phyloP scores from a whole-genome alignment of 1,284 basidiomycete species.

The Volvariella surrecta region DNA sequence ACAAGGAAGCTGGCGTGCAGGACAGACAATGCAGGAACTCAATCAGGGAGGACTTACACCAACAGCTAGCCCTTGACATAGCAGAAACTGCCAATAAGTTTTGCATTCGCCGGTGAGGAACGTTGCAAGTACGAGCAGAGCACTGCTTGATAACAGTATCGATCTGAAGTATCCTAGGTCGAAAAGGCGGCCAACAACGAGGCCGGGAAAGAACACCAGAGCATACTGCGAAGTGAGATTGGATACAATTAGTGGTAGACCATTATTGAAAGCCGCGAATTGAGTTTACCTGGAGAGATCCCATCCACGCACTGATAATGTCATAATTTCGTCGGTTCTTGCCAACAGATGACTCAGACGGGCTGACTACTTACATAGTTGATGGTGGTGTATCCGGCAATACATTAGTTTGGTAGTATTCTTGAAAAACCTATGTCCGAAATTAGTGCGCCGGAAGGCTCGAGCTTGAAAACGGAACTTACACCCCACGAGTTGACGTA shows the following conservation, averaged over 20 bases:
- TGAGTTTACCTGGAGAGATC: slow-evolving; percentile 49
- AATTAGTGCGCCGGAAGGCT: too few relatives aligned
- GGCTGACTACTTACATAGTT: slow-evolving; percentile 40
- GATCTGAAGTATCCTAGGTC: slow-evolving; percentile 48
- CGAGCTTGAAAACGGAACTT: slow-evolving; percentile 15
- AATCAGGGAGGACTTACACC: slow-evolving; percentile 27
- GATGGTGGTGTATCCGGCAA: slow-evolving; percentile 35
- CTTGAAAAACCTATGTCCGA: slow-evolving; percentile 53
- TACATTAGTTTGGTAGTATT: slow-evolving; percentile 37
- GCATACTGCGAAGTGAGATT: slow-evolving; percentile 17
- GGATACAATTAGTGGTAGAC: not conserved
- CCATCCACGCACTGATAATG: slow-evolving; percentile 77
- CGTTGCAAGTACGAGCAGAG: slow-evolving; percentile 37
- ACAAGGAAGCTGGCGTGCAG: too few relatives aligned
- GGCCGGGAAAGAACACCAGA: slow-evolving; percentile 34
- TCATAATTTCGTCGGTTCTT: too few relatives aligned
- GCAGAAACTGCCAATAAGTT: slow-evolving; percentile 50
- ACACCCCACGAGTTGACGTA: slow-evolving; percentile 41
- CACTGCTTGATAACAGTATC: slow-evolving; percentile 34
- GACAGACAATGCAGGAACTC: slow-evolving; percentile 1
- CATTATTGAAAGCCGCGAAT: not conserved
- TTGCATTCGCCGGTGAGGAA: slow-evolving; percentile 49
- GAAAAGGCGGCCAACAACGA: slow-evolving; percentile 45
- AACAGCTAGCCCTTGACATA: slow-evolving; percentile 44
- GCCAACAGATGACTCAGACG: too few relatives aligned